Evolutionary conservation across 352 stramenopile species (phyloP), one percentile per base, ranked within the genome.

Genomic region (Phytophthora kernoviae): DNA sequence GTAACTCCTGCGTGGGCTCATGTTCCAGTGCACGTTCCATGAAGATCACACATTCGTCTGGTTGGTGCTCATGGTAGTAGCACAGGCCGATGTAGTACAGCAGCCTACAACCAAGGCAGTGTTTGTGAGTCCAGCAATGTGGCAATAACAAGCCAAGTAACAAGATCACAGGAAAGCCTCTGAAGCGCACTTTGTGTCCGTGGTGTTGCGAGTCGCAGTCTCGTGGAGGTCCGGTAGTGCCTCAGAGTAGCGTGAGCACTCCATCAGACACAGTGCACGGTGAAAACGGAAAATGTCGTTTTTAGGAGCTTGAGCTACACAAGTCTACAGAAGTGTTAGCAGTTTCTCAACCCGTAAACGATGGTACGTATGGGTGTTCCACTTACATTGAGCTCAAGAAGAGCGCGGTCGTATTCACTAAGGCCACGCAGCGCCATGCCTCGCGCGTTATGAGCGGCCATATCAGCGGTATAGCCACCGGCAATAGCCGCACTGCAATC

Each of bases 271-370:
- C 14, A 91, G 41, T 0, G 65, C 79, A 9, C 82, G 80, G 34
- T 93, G 82, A 43, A 87, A 90, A 6, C 66, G 76, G 45, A 90
- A 91, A 21, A 89, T 65, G 37, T 88, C 75, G 45, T 87, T 88
- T 26, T 43, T 51, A 0, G 81, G 71, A 5, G 54, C 36, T 43
- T 79, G 56, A 4, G 49, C 27, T 41, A 91, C 40, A 33, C 81
- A 88, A 22, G 59, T 36, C 81, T 82, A 45, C 2, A 57, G 14
- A 46, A 53, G 22, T 30, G 18, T 40, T 14, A 34, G 34, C 2
- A 54, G 36, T 43, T 21, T 14, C 9, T 43, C n/a, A 27, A 2
- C n/a, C 11, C 22, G 20, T 5, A 32, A 18, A 2, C 20, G 3
- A 30, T 30, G 3, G 3, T 30, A 30, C 24, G 24, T 30, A 27